Conservation (phyloP, 2,329 filamentous ascomycete genomes). For the Pseudogymnoascus sp. region DNA sequence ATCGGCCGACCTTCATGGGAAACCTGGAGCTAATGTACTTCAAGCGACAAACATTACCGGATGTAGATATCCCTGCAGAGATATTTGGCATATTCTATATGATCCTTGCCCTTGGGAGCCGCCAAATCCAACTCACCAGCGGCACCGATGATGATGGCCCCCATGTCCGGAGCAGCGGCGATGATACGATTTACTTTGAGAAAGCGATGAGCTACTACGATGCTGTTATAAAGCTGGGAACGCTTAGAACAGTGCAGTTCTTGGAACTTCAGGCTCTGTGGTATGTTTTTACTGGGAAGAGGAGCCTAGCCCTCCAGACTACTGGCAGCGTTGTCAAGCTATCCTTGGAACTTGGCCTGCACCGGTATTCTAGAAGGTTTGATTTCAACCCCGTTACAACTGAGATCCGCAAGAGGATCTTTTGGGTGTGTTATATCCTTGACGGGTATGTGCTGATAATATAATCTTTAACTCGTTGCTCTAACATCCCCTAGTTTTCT, state of each 20-base stretch:
- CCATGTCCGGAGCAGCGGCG: slow-evolving; percentile 11
- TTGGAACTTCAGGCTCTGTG: slow-evolving; percentile 14
- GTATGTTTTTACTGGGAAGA: slow-evolving; percentile 16
- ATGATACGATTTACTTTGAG: slow-evolving; percentile 13
- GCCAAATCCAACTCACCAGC: slow-evolving; percentile 11
- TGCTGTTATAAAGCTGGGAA: slow-evolving; percentile 9
- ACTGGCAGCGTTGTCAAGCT: slow-evolving; percentile 14
- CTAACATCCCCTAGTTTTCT: background rate
- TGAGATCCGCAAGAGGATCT: slow-evolving; percentile 13
- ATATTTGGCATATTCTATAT: slow-evolving; percentile 14
- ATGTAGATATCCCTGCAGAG: slow-evolving; percentile 8
- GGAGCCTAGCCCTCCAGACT: slow-evolving; percentile 14
- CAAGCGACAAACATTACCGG: background rate
- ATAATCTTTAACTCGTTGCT: background rate
- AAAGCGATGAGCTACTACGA: slow-evolving; percentile 13
- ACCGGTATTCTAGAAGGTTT: slow-evolving; percentile 14
- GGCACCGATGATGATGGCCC: slow-evolving; percentile 10
- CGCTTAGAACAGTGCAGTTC: slow-evolving; percentile 13
- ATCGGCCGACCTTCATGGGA: slow-evolving; percentile 13
- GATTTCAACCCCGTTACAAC: slow-evolving; percentile 13
- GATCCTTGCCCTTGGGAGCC: slow-evolving; percentile 14
- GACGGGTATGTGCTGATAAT: slow-evolving; percentile 9
- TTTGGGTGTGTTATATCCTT: slow-evolving; percentile 17
- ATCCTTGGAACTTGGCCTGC: slow-evolving; percentile 13
- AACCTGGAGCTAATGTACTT: slow-evolving; percentile 11